phyloP scores from a whole-genome alignment of 1,284 basidiomycete genomes.

The Cryptococcus sp. region DNA sequence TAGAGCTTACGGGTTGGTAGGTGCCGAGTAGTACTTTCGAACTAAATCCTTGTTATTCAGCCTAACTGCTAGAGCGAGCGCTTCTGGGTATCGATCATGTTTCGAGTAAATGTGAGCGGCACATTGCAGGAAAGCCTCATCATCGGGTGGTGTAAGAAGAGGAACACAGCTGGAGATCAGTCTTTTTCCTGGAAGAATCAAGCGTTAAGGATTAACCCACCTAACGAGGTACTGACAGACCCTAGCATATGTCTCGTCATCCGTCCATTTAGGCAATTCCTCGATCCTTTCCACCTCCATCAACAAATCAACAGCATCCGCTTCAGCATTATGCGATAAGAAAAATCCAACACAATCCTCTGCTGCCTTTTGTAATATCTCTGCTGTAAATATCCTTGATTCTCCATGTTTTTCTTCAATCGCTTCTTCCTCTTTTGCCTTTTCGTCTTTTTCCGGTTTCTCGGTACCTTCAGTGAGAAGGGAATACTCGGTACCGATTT shows the following conservation, averaged over 20 bases:
- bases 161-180: slow-evolving; percentile 67
- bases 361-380: slow-evolving; percentile 73
- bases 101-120: slow-evolving; percentile 88
- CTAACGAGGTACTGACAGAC: slow-evolving; percentile 98
- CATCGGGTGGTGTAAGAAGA: slow-evolving; percentile 89
- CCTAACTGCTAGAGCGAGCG: slow-evolving; percentile 79
- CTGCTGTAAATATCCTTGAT: slow-evolving; percentile 30
- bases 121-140: slow-evolving; percentile 81
- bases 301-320: slow-evolving; percentile 93
- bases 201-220: slow-evolving; percentile 51
- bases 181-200: slow-evolving; percentile 3
- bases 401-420: slow-evolving; percentile 3
- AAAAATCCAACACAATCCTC: slow-evolving; percentile 88
- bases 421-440: slow-evolving; percentile 12
- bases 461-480: slow-evolving; percentile 41
- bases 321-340: slow-evolving; percentile 92
- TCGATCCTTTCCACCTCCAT: slow-evolving; percentile 92
- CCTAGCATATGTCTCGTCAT: slow-evolving; percentile 71
- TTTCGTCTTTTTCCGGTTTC: slow-evolving; percentile 11
- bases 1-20: slow-evolving; percentile 70
- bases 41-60: slow-evolving; percentile 79
- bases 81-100: slow-evolving; percentile 85
- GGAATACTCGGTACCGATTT: slow-evolving; percentile 89
- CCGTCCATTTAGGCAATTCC: slow-evolving; percentile 69
- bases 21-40: slow-evolving; percentile 73